These are phyloP conservation scores for Aspergillus sp. DNA, from an alignment of 2,329 filamentous ascomycete genomes.

Conservation along the genomic window DNA sequence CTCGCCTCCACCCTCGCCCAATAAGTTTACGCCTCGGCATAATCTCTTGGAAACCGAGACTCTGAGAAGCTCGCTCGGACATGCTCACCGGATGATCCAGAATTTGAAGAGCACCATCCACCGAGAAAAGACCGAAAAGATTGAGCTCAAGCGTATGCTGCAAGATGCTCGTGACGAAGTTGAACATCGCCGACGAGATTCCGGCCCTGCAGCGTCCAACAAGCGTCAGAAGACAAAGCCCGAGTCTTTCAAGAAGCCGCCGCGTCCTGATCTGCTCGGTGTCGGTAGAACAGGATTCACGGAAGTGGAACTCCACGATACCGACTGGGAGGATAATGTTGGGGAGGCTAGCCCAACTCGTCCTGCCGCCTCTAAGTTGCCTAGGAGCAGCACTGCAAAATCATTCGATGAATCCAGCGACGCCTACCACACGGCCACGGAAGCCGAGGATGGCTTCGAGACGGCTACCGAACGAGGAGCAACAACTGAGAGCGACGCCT, in stretches of 20 bases:
- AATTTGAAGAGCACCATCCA: constrained; percentile 91
- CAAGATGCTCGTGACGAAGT: constrained; percentile 92
- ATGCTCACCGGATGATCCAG: constrained; percentile 94
- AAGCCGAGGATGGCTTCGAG: constrained; percentile 59
- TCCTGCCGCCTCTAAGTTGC: constrained; percentile 23
- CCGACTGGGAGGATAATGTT: constrained; percentile 81
- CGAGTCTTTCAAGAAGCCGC: constrained; percentile 67
- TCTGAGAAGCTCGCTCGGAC: constrained; percentile 82
- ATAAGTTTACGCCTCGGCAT: constrained; percentile 85
- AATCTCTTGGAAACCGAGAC: constrained; percentile 92
- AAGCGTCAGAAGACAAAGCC: constrained; percentile 55
- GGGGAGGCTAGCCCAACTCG: constrained; percentile 50
- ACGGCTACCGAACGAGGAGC: constrained; percentile 66
- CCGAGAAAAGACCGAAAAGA: constrained; percentile 96
- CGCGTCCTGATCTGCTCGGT: constrained; percentile 64
- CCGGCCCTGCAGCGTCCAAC: constrained; percentile 31
- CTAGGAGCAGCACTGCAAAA: constrained; percentile 14
- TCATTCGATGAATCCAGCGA: constrained; percentile 49
- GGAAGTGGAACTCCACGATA: constrained; percentile 69
- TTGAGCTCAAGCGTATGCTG: constrained; percentile 87
- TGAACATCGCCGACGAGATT: constrained; percentile 54
- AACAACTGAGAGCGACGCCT: constrained; percentile 81
- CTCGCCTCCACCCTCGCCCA: constrained; percentile 80
- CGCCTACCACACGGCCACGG: constrained; percentile 72
- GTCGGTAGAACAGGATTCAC: constrained; percentile 63